These are phyloP conservation scores for Acacia confusa DNA, from an alignment of 306 rosid species.

Conservation along the genomic window DNA sequence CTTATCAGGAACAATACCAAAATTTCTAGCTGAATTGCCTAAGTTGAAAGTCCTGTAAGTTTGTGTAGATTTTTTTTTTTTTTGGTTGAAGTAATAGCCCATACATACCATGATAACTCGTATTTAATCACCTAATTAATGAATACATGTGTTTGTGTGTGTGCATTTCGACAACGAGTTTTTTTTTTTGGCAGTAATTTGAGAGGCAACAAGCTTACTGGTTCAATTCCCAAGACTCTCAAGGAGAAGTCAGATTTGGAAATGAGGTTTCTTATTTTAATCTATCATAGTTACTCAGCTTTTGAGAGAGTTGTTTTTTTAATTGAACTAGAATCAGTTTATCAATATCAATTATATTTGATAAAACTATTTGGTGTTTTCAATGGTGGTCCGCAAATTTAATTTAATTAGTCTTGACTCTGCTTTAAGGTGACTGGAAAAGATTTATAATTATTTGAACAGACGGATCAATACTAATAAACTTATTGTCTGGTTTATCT, in stretches of 20 bases:
- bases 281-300: background rate
- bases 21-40: constrained; percentile 13
- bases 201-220: constrained; percentile 29
- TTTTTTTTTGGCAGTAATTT: constrained; percentile 1
- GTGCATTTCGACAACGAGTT: no score
- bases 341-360: background rate
- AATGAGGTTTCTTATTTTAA: constrained; percentile 12
- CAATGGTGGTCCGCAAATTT: background rate
- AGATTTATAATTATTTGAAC: background rate
- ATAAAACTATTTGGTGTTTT: background rate
- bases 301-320: background rate
- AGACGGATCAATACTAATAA: background rate
- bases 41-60: background rate
- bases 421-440: background rate
- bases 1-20: constrained; percentile 41
- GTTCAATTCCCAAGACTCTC: constrained; percentile 33
- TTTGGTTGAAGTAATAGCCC: no score
- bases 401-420: background rate
- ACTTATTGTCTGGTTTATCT: background rate
- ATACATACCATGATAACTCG: no score
- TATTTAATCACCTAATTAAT: background rate
- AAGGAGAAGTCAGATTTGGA: constrained; percentile 15
- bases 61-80: background rate
- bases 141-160: no score
- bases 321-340: background rate